phyloP scores from a whole-genome alignment of 768 basidiomycete genomes.

The Lepiota venenata region DNA sequence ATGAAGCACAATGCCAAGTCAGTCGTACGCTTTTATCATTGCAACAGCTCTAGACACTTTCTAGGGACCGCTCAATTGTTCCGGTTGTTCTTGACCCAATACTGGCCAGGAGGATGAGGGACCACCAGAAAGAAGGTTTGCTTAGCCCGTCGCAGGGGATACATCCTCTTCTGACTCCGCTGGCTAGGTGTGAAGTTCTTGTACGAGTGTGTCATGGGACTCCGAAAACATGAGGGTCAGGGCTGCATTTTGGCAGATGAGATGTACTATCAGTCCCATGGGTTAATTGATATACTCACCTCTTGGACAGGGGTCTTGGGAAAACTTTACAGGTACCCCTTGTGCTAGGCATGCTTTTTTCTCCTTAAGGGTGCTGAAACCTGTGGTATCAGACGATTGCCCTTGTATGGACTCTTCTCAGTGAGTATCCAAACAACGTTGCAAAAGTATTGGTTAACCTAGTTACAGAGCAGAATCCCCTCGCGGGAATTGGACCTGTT shows the following conservation, averaged over 20 bases:
- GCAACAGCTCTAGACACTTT: slow-evolving; percentile 4
- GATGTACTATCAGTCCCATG: slow-evolving; percentile 54
- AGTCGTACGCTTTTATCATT: slow-evolving; percentile 6
- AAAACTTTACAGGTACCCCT: slow-evolving; percentile 77
- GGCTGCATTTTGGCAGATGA: slow-evolving; percentile 98
- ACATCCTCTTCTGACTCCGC: slow-evolving; percentile 3
- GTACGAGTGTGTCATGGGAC: slow-evolving; percentile 95
- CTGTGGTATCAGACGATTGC: slow-evolving; percentile 64
- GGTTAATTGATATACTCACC: slow-evolving; percentile 12
- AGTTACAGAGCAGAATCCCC: slow-evolving; percentile 77
- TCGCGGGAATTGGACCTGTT: slow-evolving; percentile 48
- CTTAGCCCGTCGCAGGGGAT: background rate
- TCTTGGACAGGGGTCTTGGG: slow-evolving; percentile 76
- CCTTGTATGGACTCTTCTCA: slow-evolving; percentile 90
- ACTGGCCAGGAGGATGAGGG: slow-evolving; percentile 70
- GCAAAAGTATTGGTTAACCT: background rate
- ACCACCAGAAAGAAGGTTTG: slow-evolving; percentile 87
- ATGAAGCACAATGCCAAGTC: slow-evolving; percentile 72
- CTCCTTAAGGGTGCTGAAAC: background rate
- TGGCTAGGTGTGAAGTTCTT: slow-evolving; percentile 74
- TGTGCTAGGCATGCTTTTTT: background rate
- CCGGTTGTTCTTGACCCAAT: slow-evolving; percentile 90
- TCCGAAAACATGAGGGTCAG: slow-evolving; percentile 85
- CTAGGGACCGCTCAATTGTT: slow-evolving; percentile 60
- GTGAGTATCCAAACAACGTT: slow-evolving; percentile 40